Conservation (phyloP, 2,329 filamentous ascomycete genomes). For the Fonsecaea monophora region DNA sequence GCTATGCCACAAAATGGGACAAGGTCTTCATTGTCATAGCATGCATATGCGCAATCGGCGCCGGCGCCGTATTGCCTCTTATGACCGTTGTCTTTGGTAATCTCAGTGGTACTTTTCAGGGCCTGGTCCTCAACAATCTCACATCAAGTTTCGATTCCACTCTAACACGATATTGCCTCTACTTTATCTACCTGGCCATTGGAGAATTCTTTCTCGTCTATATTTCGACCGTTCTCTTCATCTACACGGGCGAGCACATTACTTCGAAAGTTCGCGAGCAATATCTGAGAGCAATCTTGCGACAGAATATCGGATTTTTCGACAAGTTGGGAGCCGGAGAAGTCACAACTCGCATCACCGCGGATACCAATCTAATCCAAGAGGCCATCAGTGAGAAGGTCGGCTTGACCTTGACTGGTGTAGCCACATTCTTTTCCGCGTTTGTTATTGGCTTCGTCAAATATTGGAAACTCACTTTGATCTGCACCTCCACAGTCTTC, state of each 20-base stretch:
- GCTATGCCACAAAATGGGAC: constrained; percentile 73
- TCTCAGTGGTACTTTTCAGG: constrained; percentile 73
- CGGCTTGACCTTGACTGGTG: constrained; percentile 73
- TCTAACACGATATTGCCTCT: constrained; percentile 71
- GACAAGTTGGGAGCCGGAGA: constrained; percentile 93
- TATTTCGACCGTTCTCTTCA: constrained; percentile 84
- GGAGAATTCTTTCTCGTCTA: constrained; percentile 80
- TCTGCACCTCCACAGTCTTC: constrained; percentile 80
- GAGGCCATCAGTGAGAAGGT: constrained; percentile 94
- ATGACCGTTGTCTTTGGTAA: constrained; percentile 83
- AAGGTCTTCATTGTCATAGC: constrained; percentile 68
- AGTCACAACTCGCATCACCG: constrained; percentile 91
- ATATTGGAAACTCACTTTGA: constrained; percentile 92
- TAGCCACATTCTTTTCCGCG: constrained; percentile 84
- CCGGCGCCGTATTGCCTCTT: constrained; percentile 75
- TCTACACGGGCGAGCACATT: constrained; percentile 83
- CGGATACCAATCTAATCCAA: constrained; percentile 91
- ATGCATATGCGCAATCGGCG: constrained; percentile 69
- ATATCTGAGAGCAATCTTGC: constrained; percentile 83
- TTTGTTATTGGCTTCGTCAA: constrained; percentile 90
- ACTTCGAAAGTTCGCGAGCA: constrained; percentile 78
- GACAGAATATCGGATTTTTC: constrained; percentile 90
- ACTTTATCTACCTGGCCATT: constrained; percentile 85
- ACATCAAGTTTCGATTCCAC: constrained; percentile 63
- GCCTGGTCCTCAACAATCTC: constrained; percentile 60